Base-by-base conservation (phyloP, 352 stramenopile species). In the Hyaloperonospora arabidopsidis region DNA sequence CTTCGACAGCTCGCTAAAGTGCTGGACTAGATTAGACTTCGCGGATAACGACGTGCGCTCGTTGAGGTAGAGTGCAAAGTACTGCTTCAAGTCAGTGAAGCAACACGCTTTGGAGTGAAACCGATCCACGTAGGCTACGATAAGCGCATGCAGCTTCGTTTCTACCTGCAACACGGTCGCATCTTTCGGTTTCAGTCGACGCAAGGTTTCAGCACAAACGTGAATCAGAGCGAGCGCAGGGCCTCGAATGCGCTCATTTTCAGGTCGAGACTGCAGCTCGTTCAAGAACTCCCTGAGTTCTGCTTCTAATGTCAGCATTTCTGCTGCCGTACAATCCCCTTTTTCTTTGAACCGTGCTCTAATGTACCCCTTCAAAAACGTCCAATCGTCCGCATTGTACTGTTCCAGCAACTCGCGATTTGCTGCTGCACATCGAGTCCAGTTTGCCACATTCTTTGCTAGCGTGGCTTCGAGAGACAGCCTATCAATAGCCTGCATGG, bases 41-140 rank as follows among this genome's bases (percentile, higher is more conserved):
- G 67, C 15, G 3, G 74, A 86, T 7, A 82, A 63, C 3, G 62
- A 43, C 1, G 56, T 45, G 2, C 48, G 70, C 22, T 70, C 55
- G 6, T 61, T 57, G 5, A 75, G 58, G n/a, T 84, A 82, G 1
- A 79, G 45, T 40, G 53, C 54, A 3, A 89, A 61, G 40, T 87
- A 93, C 55, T 88, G 79, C 65, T 91, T 84, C 28, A 94, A 64
- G 52, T 94, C 84, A 48, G 79, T 79, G 59, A 94, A 92, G 55
- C 84, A 94, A 73, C 81, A 92, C 44, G 76, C 77, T 63, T 94
- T 94, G 11, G 66, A 77, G 52, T 76, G 76, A 64, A 92, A 91
- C 7, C 63, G 69, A 21, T 86, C 65, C 34, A 73, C 66, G 65
- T 94, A 94, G 21, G 50, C 53, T 29, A 78, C 22, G 13, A 93